Percentiles rank a stretch among this genome's conserved stretches.
Evolutionary conservation across 2,329 filamentous ascomycete genomes (phyloP).

Genomic region (Beauveria scarabaeidicola): DNA sequence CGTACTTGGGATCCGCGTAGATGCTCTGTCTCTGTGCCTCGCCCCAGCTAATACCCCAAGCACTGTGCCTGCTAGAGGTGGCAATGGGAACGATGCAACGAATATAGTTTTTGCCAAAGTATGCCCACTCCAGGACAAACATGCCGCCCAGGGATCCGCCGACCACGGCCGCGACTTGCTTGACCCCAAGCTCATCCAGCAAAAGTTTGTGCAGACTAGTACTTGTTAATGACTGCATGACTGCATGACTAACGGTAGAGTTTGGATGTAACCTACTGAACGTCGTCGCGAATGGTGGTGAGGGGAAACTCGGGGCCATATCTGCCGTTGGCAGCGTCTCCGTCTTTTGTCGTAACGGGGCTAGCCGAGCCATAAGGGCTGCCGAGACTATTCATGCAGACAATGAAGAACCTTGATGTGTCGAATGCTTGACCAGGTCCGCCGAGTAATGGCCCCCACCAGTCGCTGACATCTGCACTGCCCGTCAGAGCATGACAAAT

Average conservation of each 20-base stretch:
- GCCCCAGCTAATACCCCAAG: conserved; percentile 87
- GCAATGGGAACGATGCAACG: conserved; percentile 74
- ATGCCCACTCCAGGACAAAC: conserved; percentile 88
- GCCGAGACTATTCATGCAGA: conserved; percentile 79
- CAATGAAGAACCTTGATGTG: conserved; percentile 72
- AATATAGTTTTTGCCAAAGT: conserved; percentile 80
- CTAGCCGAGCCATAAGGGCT: conserved; percentile 84
- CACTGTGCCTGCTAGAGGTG: conserved; percentile 75
- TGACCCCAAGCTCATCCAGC: conserved; percentile 71
- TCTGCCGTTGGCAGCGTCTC: conserved; percentile 60
- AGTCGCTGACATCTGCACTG: conserved; percentile 76
- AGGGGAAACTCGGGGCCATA: conserved; percentile 96
- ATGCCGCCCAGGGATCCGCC: conserved; percentile 84
- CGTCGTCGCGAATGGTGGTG: conserved; percentile 91
- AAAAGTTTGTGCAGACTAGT: conserved; percentile 67
- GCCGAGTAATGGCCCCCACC: conserved; percentile 79
- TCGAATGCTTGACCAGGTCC: conserved; percentile 74
- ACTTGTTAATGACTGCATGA: conserved; percentile 14
- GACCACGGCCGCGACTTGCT: conserved; percentile 68
- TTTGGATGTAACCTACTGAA: conserved; percentile 56
- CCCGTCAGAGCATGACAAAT: conserved; percentile 81
- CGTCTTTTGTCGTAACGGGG: conserved; percentile 80
- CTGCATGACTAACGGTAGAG: not conserved
- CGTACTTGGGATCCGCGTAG: conserved; percentile 96
- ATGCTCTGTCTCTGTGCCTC: conserved; percentile 88